Evolutionary conservation across 768 basidiomycete species (phyloP).

Genomic region (Mrakia hoshinonis): DNA sequence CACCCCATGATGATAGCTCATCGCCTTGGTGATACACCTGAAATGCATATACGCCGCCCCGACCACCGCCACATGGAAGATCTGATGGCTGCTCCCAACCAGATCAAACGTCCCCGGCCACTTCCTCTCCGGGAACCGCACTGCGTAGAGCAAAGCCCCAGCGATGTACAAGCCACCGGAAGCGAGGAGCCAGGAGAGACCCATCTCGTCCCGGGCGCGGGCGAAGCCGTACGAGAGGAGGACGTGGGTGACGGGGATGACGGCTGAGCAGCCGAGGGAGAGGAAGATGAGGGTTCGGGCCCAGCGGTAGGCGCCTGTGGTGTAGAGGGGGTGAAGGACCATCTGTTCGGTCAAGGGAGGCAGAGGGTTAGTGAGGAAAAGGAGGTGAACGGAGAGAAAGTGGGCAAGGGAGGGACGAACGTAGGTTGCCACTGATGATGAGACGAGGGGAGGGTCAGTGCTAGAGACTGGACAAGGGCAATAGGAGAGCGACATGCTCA

Average conservation of each 20-base stretch:
- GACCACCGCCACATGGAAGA: slow-evolving; percentile 50
- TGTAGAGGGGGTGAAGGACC: slow-evolving; percentile 69
- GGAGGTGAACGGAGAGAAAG: neutral
- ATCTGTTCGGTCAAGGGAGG: slow-evolving; percentile 43
- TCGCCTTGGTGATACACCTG: slow-evolving; percentile 10
- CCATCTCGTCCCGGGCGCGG: slow-evolving; percentile 54
- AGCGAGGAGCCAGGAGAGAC: slow-evolving; percentile 59
- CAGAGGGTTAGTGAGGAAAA: neutral
- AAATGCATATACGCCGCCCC: slow-evolving; percentile 22
- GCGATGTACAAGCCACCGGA: slow-evolving; percentile 67
- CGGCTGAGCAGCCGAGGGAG: slow-evolving; percentile 59
- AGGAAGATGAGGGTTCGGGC: slow-evolving; percentile 73
- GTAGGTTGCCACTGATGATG: neutral
- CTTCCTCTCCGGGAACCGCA: slow-evolving; percentile 68
- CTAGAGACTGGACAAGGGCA: too few species aligned
- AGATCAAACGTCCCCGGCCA: slow-evolving; percentile 70
- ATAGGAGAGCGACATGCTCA: too few species aligned
- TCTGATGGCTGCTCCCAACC: slow-evolving; percentile 74
- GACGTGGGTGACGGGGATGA: slow-evolving; percentile 62
- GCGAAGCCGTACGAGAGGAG: slow-evolving; percentile 52
- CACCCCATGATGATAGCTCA: slow-evolving; percentile 17
- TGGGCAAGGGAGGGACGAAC: neutral
- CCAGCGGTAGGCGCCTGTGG: slow-evolving; percentile 63
- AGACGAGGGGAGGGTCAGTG: slow-evolving; percentile 1
- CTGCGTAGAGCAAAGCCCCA: slow-evolving; percentile 74